A percentile compares a stretch with the other conserved stretches of the same genome.
Conservation (phyloP, 2,329 filamentous ascomycete genomes). For the Penicillium sp. region DNA sequence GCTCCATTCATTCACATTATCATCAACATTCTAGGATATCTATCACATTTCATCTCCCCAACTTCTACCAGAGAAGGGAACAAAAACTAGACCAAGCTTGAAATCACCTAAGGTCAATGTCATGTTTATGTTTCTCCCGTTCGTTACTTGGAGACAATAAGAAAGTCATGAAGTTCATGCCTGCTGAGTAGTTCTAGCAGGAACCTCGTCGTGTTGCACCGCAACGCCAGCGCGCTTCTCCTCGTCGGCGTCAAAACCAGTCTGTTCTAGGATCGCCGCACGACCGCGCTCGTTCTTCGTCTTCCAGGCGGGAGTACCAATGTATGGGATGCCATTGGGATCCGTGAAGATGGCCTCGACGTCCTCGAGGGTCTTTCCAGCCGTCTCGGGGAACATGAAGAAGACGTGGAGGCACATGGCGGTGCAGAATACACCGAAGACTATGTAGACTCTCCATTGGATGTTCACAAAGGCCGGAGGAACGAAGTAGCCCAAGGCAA, state of each 20-base stretch:
- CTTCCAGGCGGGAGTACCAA: slow-evolving; percentile 46
- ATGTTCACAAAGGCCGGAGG: slow-evolving; percentile 63
- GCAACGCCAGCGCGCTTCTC: slow-evolving; percentile 28
- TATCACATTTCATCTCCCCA: neutral
- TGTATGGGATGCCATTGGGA: slow-evolving; percentile 40
- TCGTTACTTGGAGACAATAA: neutral
- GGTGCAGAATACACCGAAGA: slow-evolving; percentile 75
- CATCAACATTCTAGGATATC: neutral
- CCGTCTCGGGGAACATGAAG: slow-evolving; percentile 70
- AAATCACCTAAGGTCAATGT: neutral
- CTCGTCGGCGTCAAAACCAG: slow-evolving; percentile 33
- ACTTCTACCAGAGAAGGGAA: neutral
- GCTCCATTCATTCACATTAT: neutral
- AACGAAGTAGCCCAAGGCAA: slow-evolving; percentile 59
- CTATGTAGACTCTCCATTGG: slow-evolving; percentile 68
- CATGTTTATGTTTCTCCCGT: neutral
- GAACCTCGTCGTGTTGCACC: slow-evolving; percentile 18
- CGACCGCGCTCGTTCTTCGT: slow-evolving; percentile 37
- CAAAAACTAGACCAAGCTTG: neutral
- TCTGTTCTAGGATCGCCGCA: slow-evolving; percentile 36
- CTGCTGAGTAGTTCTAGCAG: neutral
- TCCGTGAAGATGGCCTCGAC: slow-evolving; percentile 72
- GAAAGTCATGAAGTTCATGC: neutral
- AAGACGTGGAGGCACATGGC: slow-evolving; percentile 68
- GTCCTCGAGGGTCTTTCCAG: slow-evolving; percentile 76